Evolutionary conservation across 805 yeast genomes (phyloP), one percentile per base, ranked within the genome.

Genomic region (Vanderwaltozyma yarrowii): DNA sequence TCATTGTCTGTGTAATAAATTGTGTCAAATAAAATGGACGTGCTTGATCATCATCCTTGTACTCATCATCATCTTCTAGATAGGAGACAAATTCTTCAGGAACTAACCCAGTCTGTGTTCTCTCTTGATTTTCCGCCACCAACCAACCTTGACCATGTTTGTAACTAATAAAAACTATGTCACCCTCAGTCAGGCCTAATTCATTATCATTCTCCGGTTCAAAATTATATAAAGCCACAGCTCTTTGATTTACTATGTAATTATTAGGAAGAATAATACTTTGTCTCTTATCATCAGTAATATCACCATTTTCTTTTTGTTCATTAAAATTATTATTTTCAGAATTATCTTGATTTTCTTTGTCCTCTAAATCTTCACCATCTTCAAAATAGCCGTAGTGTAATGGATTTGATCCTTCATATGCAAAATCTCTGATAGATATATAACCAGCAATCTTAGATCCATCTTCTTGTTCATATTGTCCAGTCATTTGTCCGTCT

Each of bases 61-160:
- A 45, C 8, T 40, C 50, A 15, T 44, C 45, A 9, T 46, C 46
- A 8, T 36, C 48, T 14, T 45, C 48, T 15, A 65, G 26, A 33
- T 71, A 54, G 37, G 83, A 80, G 23, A 92, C 96, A 52, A 88
- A 92, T 51, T 84, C 96, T 52, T 88, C 95, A 1, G 98, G 98
- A 5, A 92, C 94, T 36, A 92, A 71, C 2, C 98, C 98, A 11
- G 94, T 83, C 45, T 49, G 49, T 1, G 58, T 50, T 15, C 56
- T 47, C 16, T 44, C 47, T 17, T 49, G 88, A 43, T 53, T 53
- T 49, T 75, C 78, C 0, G 96, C 97, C 36, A 92, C 96, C 3
- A 92, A 70, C 99, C 98, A 92, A 7, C 99, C 99, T 58, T 89
- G 96, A 19, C 97, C 97, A 58, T 89, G 95, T 40, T 94, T 75